Evolutionary conservation across 306 rosid species (phyloP), one percentile per base, ranked within the genome.

Genomic region (Corylus avellana): DNA sequence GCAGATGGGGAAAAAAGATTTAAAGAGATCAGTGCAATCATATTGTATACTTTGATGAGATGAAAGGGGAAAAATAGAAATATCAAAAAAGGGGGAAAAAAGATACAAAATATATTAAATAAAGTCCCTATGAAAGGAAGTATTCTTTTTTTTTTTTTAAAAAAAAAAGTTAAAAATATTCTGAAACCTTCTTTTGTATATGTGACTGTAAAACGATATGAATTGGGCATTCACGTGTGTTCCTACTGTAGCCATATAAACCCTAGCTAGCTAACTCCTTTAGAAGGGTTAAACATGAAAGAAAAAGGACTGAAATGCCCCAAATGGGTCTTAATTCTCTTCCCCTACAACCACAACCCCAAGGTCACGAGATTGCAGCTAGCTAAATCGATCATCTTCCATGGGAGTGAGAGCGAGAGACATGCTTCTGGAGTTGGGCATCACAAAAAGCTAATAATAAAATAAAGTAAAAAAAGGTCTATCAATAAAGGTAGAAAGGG

Each of bases 301-400:
- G 67, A 84, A 70, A 85, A 75, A 49, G 82, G 75, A 32, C 2
- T 32, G 35, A 32, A 32, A 73, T 35, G 57, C 53, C 75, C 62
- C 76, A 64, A 13, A 32, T 17, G 53, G 69, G 64, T 42, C 73
- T 81, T 79, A 39, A 10, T 49, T 12, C 79, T 69, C 46, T 35
- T 25, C 47, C 37, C 71, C 86, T 82, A 78, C 90, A 82, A 59
- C 78, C 59, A 49, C 66, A 77, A 55, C 75, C 54, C 77, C 66
- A n/a, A 46, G 48, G 78, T 90, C 93, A 90, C 93, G 88, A 78
- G 88, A 22, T 22, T 54, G 88, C 54, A 85, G 56, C 77, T 67
- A 66, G 7, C 7, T 39, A 3, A 39, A 39, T 5, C 44, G 42
- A 77, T 57, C 73, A 77, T 70, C 35, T 32, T 32, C 62, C 77